Conservation (phyloP, 768 basidiomycete genomes). For the Lentinus brumalis region DNA sequence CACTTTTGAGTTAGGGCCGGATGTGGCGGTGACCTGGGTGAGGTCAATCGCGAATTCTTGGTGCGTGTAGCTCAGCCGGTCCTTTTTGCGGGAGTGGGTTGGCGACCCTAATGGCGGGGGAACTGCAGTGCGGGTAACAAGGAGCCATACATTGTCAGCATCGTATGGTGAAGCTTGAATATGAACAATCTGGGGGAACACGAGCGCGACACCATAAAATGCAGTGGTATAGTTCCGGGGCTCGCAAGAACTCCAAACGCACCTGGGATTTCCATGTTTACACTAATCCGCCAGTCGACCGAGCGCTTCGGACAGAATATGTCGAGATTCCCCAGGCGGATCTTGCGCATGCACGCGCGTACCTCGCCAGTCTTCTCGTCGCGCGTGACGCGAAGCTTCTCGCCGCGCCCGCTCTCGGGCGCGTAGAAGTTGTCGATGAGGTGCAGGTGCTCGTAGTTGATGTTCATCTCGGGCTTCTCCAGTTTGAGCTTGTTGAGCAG, state of each 20-base stretch:
- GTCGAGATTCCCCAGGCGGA: constrained; percentile 85
- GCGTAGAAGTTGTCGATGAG: constrained; percentile 81
- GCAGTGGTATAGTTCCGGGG: too few species aligned
- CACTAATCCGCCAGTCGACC: constrained; percentile 93
- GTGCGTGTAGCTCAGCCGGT: constrained; percentile 91
- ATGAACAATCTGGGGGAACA: too few species aligned
- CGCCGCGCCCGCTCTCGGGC: constrained; percentile 39
- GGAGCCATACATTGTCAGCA: background rate
- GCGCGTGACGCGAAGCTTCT: constrained; percentile 81
- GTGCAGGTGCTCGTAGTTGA: constrained; percentile 76
- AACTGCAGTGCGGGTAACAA: constrained; percentile 40
- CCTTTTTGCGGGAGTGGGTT: constrained; percentile 71
- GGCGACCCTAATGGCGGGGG: constrained; percentile 65
- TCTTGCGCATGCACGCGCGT: constrained; percentile 73
- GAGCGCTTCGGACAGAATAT: constrained; percentile 78
- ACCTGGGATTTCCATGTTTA: constrained; percentile 91
- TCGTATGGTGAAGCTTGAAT: background rate
- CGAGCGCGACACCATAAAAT: too few species aligned
- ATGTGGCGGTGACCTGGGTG: constrained; percentile 79
- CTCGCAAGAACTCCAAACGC: constrained; percentile 27
- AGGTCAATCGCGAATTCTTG: constrained; percentile 93
- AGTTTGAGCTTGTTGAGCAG: constrained; percentile 85
- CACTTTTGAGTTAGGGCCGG: constrained; percentile 52
- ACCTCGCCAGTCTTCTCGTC: constrained; percentile 75
- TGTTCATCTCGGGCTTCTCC: constrained; percentile 51